Conservation (phyloP, 371 early-diverging fungal species). For the Smittium culicis region DNA sequence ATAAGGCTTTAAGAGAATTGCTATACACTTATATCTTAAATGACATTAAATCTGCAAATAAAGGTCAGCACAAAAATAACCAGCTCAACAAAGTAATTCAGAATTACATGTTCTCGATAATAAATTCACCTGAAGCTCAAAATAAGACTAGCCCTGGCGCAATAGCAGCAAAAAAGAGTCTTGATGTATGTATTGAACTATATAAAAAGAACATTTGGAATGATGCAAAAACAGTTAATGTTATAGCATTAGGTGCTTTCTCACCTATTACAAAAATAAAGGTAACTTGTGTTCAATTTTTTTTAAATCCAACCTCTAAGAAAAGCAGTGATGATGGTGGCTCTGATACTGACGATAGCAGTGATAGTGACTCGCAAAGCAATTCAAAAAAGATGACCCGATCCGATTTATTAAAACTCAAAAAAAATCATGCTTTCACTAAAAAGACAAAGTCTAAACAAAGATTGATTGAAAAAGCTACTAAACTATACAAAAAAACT, state of each 20-base stretch:
- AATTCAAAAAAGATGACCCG: conserved; percentile 5
- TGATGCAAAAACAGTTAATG: conserved; percentile 91
- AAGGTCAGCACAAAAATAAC: conserved; percentile 79
- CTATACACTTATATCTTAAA: conserved; percentile 83
- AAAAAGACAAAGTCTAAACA: conserved; percentile 70
- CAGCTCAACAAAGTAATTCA: conserved; percentile 88
- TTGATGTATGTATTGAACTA: conserved; percentile 88
- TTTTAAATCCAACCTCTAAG: conserved; percentile 50
- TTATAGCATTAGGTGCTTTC: conserved; percentile 86
- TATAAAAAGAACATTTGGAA: conserved; percentile 93
- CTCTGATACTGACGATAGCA: conserved; percentile 42
- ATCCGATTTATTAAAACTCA: conserved; percentile 15
- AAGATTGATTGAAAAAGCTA: conserved; percentile 55
- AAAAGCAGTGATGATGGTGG: conserved; percentile 54
- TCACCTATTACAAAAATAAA: conserved; percentile 76
- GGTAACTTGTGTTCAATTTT: conserved; percentile 87
- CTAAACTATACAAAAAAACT: conserved; percentile 51
- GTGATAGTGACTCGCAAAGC: conserved; percentile 20
- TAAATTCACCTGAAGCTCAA: too few species aligned
- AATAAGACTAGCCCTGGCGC: too few species aligned
- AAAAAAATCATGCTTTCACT: conserved; percentile 60
- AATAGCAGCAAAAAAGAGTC: too few species aligned
- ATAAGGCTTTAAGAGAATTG: conserved; percentile 73
- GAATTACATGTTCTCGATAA: conserved; percentile 90
- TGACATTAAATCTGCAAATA: conserved; percentile 82